Percentiles rank a stretch among this genome's conserved stretches.
Evolutionary conservation across 2,329 filamentous ascomycete species (phyloP).

Genomic region (Fusarium sp.): DNA sequence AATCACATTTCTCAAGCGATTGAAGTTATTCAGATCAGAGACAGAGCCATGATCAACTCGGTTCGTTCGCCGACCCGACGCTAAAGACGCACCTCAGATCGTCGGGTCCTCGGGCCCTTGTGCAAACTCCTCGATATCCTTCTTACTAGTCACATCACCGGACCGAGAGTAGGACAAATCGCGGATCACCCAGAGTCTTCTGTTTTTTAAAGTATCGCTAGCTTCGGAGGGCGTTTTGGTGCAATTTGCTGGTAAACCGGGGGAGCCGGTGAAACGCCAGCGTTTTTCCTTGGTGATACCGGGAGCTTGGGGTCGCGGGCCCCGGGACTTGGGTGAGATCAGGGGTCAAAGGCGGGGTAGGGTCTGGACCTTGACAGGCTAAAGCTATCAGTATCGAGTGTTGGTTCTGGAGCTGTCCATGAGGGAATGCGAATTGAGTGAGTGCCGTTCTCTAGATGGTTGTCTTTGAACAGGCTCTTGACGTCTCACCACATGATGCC

Average conservation of each 20-base stretch:
- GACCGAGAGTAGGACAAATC: not conserved
- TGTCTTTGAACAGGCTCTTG: not conserved
- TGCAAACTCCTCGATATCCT: not conserved
- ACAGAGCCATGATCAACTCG: not conserved
- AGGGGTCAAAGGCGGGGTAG: not conserved
- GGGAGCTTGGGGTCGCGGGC: not conserved
- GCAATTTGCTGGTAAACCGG: not conserved
- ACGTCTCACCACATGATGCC: not conserved
- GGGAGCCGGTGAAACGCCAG: not conserved
- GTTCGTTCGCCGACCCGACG: not conserved
- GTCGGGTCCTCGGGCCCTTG: not conserved
- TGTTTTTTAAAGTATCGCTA: not conserved
- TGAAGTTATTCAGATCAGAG: not conserved
- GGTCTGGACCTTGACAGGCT: not conserved
- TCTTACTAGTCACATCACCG: not conserved
- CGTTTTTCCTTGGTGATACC: not conserved
- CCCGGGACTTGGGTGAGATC: not conserved
- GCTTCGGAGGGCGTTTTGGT: not conserved
- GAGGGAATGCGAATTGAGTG: not conserved
- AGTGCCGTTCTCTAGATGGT: not conserved
- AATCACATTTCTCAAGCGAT: not conserved
- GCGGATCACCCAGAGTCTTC: not conserved
- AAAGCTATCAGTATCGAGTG: not conserved
- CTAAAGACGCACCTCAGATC: not conserved
- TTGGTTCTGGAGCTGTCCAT: not conserved